Evolutionary conservation across 768 basidiomycete species (phyloP), one percentile per base, ranked within the genome.

Genomic region (Psilocybe tampanensis): DNA sequence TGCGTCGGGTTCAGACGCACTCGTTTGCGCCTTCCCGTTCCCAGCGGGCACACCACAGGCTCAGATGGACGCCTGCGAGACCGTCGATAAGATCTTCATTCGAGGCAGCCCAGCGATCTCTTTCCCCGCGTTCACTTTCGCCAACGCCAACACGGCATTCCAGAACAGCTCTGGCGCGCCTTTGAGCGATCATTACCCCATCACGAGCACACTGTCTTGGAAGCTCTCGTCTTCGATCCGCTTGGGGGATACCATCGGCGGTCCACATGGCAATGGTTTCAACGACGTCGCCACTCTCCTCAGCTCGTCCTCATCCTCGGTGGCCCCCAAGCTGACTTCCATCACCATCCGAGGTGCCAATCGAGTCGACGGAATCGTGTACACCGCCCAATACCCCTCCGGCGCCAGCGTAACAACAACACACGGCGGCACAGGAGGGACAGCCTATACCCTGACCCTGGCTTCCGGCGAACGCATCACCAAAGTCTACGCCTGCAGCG

Each of bases 11-110:
- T 53, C 67, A 3, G 58, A 43, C 29, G 65, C 66, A 18, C 60
- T 73, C 2, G 65, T 72, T 4, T 76, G 74, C 63, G 55, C 60
- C 11, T 65, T 68, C 60, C 70, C 73, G 13, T 73, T 75, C 58
- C 55, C 72, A 0, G 21, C 67, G 9, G 70, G 70, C 39, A 73
- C 68, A 2, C 64, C 64, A 2, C 67, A 68, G 48, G 51, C 61
- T 3, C 53, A 65, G 51, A 65, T 68, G 63, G 61, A 65, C 6
- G 67, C 70, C 13, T 76, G 75, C 52, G 74, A 76, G 57, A 69
- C 68, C n/a, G 72, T 76, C 19, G 75, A 76, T 63, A 76, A 75
- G 66, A 66, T 72, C n/a, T 66, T 75, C 52, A 58, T 64, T 29
- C 71, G 72, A 29, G 59, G 60, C 33, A 69, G 63, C 47, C 32